Evolutionary conservation across 306 rosid species (phyloP).

Genomic region (Sicyos baderoa): DNA sequence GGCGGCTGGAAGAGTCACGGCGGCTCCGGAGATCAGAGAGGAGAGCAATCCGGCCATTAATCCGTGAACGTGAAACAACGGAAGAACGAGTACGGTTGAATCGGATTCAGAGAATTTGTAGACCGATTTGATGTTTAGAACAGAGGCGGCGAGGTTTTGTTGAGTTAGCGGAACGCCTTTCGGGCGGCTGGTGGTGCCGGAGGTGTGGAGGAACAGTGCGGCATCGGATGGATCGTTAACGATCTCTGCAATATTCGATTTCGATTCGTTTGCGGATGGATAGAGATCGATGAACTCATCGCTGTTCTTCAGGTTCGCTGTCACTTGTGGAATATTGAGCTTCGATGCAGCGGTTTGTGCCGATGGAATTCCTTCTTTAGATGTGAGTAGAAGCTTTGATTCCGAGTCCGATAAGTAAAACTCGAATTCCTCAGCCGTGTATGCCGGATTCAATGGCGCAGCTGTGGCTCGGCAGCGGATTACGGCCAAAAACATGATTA

Average conservation of each 20-base stretch:
- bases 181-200: slow-evolving; percentile 92
- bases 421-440: slow-evolving; percentile 79
- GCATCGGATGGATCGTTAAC: slow-evolving; percentile 53
- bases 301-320: slow-evolving; percentile 30
- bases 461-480: slow-evolving; percentile 75
- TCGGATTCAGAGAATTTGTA: slow-evolving; percentile 66
- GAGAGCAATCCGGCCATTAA: slow-evolving; percentile 55
- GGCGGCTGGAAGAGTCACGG: slow-evolving; percentile 54
- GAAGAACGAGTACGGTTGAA: slow-evolving; percentile 72
- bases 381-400: slow-evolving; percentile 64
- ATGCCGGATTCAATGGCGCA: slow-evolving; percentile 78
- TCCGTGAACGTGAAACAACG: slow-evolving; percentile 83
- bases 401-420: slow-evolving; percentile 70
- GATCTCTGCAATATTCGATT: slow-evolving; percentile 15
- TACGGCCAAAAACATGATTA: slow-evolving; percentile 66
- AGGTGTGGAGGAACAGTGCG: slow-evolving; percentile 90
- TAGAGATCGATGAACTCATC: slow-evolving; percentile 28
- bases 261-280: slow-evolving; percentile 13
- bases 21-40: slow-evolving; percentile 51
- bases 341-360: slow-evolving; percentile 56
- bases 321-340: slow-evolving; percentile 43
- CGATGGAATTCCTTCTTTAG: slow-evolving; percentile 34
- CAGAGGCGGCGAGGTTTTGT: slow-evolving; percentile 66
- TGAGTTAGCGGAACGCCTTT: slow-evolving; percentile 83
- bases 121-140: slow-evolving; percentile 55